Conservation (phyloP, 345 rosid species). For the Eucalyptus erythrocorys region DNA sequence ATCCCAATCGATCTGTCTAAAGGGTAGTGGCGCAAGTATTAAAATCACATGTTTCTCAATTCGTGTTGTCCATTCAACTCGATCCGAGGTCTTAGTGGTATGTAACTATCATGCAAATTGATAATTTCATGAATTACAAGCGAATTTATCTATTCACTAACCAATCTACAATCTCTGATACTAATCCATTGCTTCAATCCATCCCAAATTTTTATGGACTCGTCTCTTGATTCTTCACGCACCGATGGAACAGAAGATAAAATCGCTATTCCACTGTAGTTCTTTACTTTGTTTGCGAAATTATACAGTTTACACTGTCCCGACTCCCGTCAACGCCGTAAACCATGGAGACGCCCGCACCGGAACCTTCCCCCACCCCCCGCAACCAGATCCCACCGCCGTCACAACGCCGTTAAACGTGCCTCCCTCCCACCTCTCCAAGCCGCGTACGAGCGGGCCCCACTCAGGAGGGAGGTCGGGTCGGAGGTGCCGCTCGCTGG, state of each 20-base stretch:
- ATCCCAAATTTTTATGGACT: background rate
- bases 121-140: background rate
- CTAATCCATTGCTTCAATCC: background rate
- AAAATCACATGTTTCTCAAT: background rate
- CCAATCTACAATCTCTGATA: background rate
- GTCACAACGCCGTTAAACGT: slow-evolving; percentile 13
- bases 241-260: background rate
- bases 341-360: background rate
- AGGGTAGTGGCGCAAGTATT: accelerated
- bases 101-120: background rate
- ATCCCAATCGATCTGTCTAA: no score
- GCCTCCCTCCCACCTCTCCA: slow-evolving; percentile 2
- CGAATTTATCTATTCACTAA: background rate
- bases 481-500: background rate
- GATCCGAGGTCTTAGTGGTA: accelerated
- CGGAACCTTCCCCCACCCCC: background rate
- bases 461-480: background rate
- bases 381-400: background rate
- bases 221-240: background rate
- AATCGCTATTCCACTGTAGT: background rate
- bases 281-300: no score
- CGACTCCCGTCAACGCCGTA: background rate
- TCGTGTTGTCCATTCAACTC: accelerated
- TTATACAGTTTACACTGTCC: no score
- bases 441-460: slow-evolving; percentile 51